phyloP scores from a whole-genome alignment of 768 basidiomycete species.

The Ramaria rubella region DNA sequence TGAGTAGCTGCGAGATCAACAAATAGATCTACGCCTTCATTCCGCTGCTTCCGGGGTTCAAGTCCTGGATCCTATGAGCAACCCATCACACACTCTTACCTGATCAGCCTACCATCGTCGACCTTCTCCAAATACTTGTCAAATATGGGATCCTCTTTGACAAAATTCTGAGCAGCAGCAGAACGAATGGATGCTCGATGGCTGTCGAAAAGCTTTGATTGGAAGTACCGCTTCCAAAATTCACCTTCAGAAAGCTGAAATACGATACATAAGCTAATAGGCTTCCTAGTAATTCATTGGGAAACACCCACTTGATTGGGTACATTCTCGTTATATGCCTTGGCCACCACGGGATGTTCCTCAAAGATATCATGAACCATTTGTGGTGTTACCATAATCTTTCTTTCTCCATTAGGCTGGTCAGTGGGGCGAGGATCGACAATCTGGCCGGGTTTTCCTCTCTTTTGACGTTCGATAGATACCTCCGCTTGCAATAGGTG shows the following conservation, averaged over 20 bases:
- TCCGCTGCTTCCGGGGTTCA: conserved; percentile 65
- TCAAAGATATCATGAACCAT: conserved; percentile 95
- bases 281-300: neutral
- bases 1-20: conserved; percentile 82
- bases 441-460: conserved; percentile 78
- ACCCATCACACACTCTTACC: neutral
- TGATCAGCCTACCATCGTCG: conserved; percentile 70
- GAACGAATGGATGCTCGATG: conserved; percentile 91
- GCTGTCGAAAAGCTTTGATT: conserved; percentile 90
- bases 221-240: conserved; percentile 97
- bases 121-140: conserved; percentile 95
- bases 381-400: conserved; percentile 85
- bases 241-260: conserved; percentile 77
- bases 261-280: conserved; percentile 10
- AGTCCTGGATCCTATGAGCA: conserved; percentile 44
- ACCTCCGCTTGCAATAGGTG: conserved; percentile 72
- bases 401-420: conserved; percentile 77
- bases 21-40: conserved; percentile 66
- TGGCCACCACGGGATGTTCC: conserved; percentile 91
- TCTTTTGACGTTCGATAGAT: conserved; percentile 63
- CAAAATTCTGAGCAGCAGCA: conserved; percentile 74
- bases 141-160: conserved; percentile 88
- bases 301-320: conserved; percentile 59
- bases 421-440: conserved; percentile 86
- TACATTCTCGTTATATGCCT: conserved; percentile 89